Base-by-base conservation (phyloP, 2,329 filamentous ascomycete genomes). In the Calonectria hongkongensis region DNA sequence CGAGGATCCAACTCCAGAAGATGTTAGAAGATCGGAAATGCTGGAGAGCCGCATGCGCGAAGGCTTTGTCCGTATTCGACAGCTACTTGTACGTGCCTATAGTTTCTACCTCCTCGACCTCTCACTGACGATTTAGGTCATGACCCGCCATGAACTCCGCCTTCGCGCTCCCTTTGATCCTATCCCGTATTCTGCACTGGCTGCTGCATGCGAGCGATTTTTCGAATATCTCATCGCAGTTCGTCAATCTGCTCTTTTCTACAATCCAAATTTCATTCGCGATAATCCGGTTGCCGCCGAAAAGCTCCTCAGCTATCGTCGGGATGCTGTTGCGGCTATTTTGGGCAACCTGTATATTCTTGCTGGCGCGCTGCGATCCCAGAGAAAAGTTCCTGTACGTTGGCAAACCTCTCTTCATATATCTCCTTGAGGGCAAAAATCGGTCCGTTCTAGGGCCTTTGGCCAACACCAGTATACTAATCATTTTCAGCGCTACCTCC, bases 41-140 rank as follows among this genome's bases (percentile, higher is more conserved):
- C 86, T 91, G 3, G 90, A 92, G 80, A 89, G 89, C 15, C 86
- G 88, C 36, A 82, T 92, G n/a, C 85, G 90, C 50, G 90, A 92
- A 82, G 89, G 89, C 4, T 91, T 92, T 62, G 88, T 91, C 8
- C 83, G 90, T 50, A 87, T 92, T 66, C 84, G 89, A 48, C 88
- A 92, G 76, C 83, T 92, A 12, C 80, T 91, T 69, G 88, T 88
- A 75, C 77, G 75, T 10, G 8, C 8, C 33, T 33, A 54, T 21
- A 45, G 16, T 3, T 36, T 16, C 58, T 25, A 18, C 16, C 16
- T 50, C 30, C 33, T 16, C 12, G 33, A 21, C 43, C 51, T 16
- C n/a, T 51, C 25, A 28, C 58, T 67, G 15, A 72, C 36, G 10
- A 36, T 50, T 8, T 30, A 86, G 85, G 84, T 85, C 43, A 84